These are phyloP conservation scores for Mycena vitilis DNA, from an alignment of 768 basidiomycete species.

Conservation along the genomic window DNA sequence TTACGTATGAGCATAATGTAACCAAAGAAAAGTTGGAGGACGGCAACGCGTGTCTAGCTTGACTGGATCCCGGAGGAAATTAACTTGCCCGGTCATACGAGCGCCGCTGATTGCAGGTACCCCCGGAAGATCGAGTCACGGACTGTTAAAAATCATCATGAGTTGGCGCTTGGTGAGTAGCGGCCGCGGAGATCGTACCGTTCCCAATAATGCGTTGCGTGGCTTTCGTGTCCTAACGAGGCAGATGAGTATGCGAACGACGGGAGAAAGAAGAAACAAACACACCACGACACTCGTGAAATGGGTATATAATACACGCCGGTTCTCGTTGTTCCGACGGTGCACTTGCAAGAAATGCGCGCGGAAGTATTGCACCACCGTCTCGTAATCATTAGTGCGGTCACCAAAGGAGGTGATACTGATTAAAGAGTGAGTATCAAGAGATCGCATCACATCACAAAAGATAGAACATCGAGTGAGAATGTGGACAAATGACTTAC, in stretches of 20 bases:
- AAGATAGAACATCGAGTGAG: not conserved
- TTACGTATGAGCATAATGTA: conserved; percentile 36
- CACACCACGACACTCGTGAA: conserved; percentile 83
- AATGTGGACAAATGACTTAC: conserved; percentile 53
- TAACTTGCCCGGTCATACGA: conserved; percentile 57
- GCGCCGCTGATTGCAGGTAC: conserved; percentile 77
- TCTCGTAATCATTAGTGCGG: conserved; percentile 83
- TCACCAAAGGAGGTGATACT: conserved; percentile 88
- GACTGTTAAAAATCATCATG: conserved; percentile 51
- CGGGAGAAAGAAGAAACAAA: conserved; percentile 23
- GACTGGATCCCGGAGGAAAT: not conserved
- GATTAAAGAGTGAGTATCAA: conserved; percentile 22
- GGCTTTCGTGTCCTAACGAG: conserved; percentile 78
- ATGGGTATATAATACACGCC: conserved; percentile 84
- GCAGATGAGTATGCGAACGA: not conserved
- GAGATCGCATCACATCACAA: conserved; percentile 13
- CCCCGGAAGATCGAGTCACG: conserved; percentile 83
- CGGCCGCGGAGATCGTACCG: conserved; percentile 52
- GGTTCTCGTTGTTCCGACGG: conserved; percentile 80
- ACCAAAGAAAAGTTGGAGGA: not conserved
- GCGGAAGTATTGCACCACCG: conserved; percentile 87
- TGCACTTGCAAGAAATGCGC: conserved; percentile 90
- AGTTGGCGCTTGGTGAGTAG: conserved; percentile 29
- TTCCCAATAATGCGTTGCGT: conserved; percentile 88
- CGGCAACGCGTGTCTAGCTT: not conserved